A percentile compares a stretch with the other conserved stretches of the same genome.
Evolutionary conservation across 1,284 basidiomycete species (phyloP).

Genomic region (Ceratobasidium sp.): DNA sequence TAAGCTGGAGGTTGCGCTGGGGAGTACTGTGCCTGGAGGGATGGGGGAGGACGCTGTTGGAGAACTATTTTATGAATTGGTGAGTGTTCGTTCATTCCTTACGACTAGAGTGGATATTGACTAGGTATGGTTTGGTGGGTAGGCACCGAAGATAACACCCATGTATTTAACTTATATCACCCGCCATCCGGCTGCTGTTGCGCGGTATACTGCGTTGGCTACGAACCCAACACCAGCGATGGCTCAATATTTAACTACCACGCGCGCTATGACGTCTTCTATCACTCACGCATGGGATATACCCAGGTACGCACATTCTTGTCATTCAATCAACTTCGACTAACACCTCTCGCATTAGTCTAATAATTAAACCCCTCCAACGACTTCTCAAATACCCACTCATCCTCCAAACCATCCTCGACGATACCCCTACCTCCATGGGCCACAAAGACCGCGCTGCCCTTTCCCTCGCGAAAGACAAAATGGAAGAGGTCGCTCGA

Average conservation of each 20-base stretch:
- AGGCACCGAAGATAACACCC: conserved; percentile 81
- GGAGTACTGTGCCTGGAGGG: conserved; percentile 55
- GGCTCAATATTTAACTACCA: conserved; percentile 73
- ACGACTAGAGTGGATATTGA: neutral
- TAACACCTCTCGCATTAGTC: conserved; percentile 67
- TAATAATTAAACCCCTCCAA: conserved; percentile 76
- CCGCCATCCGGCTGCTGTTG: conserved; percentile 79
- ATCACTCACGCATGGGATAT: conserved; percentile 94
- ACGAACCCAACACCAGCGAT: conserved; percentile 61
- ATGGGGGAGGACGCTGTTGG: conserved; percentile 79
- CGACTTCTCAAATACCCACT: conserved; percentile 93
- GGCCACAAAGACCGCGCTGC: conserved; percentile 77
- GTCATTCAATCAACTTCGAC: neutral
- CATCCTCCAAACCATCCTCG: conserved; percentile 80
- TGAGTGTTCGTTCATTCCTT: conserved; percentile 54
- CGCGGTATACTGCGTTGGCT: conserved; percentile 67
- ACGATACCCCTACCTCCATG: conserved; percentile 71
- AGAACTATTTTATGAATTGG: conserved; percentile 76
- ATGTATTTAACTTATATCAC: conserved; percentile 90
- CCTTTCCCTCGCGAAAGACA: conserved; percentile 70
- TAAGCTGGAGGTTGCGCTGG: conserved; percentile 66
- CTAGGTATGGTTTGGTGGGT: conserved; percentile 38
- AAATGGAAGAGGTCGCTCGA: conserved; percentile 80
- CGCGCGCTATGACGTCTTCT: conserved; percentile 72
- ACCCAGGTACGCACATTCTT: conserved; percentile 75